Evolutionary conservation across 2,329 filamentous ascomycete species (phyloP), one percentile per base, ranked within the genome.

Genomic region (Aspergillus sp.): DNA sequence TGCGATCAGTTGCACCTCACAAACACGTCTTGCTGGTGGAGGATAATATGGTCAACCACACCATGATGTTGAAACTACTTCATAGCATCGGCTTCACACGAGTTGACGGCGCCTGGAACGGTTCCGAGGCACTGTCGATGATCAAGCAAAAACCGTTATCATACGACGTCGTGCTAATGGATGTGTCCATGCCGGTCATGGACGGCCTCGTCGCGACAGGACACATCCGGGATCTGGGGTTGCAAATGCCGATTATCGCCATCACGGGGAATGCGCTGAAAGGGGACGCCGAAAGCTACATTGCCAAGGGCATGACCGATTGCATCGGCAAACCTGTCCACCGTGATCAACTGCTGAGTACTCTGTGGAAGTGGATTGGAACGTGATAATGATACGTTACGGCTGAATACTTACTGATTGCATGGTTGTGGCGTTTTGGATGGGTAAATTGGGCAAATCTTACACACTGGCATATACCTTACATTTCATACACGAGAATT

Each of bases 211-310:
- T 74, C 41, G 80, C 81, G 7, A 82, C 81, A 1, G 69, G 72
- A 15, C 70, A 72, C 8, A 83, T 83, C 54, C 79, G 81, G 8
- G 63, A 69, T 7, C 69, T 76, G 64, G 73, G 73, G 7, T 50
- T 75, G 11, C 70, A 78, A 25, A 67, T 82, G 2, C 83, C 83
- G 0, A 84, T 86, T 45, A 79, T 86, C 22, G 84, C 84, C 15
- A 81, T 86, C 76, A 85, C 84, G 0, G 83, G 84, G 0, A 84
- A 85, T 62, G 84, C 85, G 0, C 74, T 87, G 19, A 83, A 84
- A 54, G 84, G 82, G 0, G 84, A 87, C 61, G 80, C 77, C 4
- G 84, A 86, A 50, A 77, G 74, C 9, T 87, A 85, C 63, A 74
- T 84, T 30, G 79, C 80, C 4, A 81, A 80, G 54, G 85, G 85